Base-by-base conservation (phyloP, 805 yeast genomes). In the Pichia ethanolica region DNA sequence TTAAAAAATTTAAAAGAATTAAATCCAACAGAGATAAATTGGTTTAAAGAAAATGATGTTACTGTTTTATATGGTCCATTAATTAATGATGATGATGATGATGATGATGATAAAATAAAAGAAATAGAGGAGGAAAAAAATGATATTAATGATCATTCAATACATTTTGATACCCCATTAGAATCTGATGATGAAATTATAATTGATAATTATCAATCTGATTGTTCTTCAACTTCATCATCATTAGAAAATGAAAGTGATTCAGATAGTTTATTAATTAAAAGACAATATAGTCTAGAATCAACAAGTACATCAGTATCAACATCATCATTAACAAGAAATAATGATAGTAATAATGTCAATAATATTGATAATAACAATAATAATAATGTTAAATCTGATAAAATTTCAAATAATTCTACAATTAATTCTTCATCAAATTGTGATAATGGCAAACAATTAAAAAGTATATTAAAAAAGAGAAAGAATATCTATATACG, bases 41-140 rank as follows among this genome's bases (percentile, higher is more conserved):
- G 83, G 83, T 71, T 68, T 56, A 78, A 78, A 57, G 71, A 66
- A 49, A 74, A 75, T 51, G 83, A 78, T 56, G 71, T 75, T 44
- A 78, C 81, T 5, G 76, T 78, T 68, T 66, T 78, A 45, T 78
- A 73, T 56, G 83, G 82, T 1, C 82, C 83, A 4, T 50, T 66
- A 28, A 59, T 68, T 30, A 61, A 59, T 30, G 57, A 49, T 20
- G 52, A 55, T 0, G 42, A 44, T 8, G 48, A 36, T 27, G 38
- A 27, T 13, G 45, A 42, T 20, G 14, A 10, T n/a, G n/a, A n/a
- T n/a, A n/a, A n/a, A n/a, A n/a, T n/a, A n/a, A n/a, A n/a, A n/a
- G n/a, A n/a, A n/a, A n/a, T n/a, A n/a, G n/a, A n/a, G n/a, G n/a
- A n/a, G n/a, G n/a, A n/a, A 12, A n/a, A 38, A 5, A 38, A 37